phyloP scores from a whole-genome alignment of 202 grass and related monocot genomes.

The Digitaria exilis region DNA sequence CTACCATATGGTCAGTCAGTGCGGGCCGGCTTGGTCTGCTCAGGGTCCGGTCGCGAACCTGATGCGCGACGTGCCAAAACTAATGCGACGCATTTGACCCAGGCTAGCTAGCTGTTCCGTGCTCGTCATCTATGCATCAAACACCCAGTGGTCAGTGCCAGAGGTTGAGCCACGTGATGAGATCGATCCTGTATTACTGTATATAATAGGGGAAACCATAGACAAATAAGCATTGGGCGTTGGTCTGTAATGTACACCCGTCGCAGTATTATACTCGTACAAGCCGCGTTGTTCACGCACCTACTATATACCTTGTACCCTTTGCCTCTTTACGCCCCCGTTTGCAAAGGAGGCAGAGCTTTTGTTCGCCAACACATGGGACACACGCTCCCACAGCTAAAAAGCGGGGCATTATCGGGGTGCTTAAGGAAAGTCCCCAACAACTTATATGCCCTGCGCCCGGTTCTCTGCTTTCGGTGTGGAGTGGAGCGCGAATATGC shows the following conservation, averaged over 20 bases:
- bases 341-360: not conserved
- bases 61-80: not conserved
- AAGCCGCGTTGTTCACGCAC: not conserved
- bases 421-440: not conserved
- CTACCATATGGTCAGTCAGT: not conserved
- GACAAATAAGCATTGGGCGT: not conserved
- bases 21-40: not conserved
- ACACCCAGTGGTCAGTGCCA: not conserved
- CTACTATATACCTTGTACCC: not conserved
- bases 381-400: not conserved
- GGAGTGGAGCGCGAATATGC: conserved; percentile 2
- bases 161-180: no score
- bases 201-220: no score
- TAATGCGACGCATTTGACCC: not conserved
- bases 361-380: not conserved
- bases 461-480: conserved; percentile 1
- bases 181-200: no score
- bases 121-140: not conserved
- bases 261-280: not conserved
- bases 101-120: not conserved
- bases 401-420: not conserved
- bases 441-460: not conserved
- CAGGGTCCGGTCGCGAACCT: not conserved
- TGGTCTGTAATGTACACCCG: not conserved
- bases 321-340: not conserved